Evolutionary conservation across 495 filamentous ascomycete genomes (phyloP).

Genomic region (Clavariopsis aquatica): DNA sequence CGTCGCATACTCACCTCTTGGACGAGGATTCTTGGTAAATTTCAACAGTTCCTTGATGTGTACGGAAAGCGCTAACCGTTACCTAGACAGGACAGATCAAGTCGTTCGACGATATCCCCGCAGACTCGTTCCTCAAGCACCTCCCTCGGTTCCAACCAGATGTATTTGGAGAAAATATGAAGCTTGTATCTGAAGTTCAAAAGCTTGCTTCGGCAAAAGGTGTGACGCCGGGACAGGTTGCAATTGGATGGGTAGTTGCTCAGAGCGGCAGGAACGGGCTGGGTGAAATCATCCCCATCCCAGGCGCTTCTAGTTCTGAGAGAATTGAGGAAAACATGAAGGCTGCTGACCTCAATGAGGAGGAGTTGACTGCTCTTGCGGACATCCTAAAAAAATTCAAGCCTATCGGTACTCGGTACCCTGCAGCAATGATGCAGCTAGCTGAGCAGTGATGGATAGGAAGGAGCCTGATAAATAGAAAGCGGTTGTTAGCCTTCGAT

Average conservation of each 20-base stretch:
- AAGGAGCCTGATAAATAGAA: background rate
- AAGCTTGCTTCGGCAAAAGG: slow-evolving; percentile 69
- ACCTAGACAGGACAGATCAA: slow-evolving; percentile 61
- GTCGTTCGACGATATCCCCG: slow-evolving; percentile 60
- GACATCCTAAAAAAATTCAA: slow-evolving; percentile 41
- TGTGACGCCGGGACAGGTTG: slow-evolving; percentile 73
- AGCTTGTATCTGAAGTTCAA: slow-evolving; percentile 67
- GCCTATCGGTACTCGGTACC: slow-evolving; percentile 44
- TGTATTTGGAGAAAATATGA: slow-evolving; percentile 70
- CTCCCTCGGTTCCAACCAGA: slow-evolving; percentile 69
- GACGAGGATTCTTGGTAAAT: slow-evolving; percentile 47
- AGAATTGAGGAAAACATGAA: slow-evolving; percentile 47
- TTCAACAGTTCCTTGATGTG: background rate
- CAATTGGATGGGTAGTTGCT: slow-evolving; percentile 68
- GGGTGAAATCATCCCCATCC: slow-evolving; percentile 79
- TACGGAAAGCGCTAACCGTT: slow-evolving; percentile 18
- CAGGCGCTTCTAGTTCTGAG: slow-evolving; percentile 59
- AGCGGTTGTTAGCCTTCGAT: background rate
- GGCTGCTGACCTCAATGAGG: slow-evolving; percentile 41
- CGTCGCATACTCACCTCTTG: slow-evolving; percentile 66
- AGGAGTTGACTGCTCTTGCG: slow-evolving; percentile 46
- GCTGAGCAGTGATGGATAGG: background rate
- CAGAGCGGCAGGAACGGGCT: slow-evolving; percentile 60
- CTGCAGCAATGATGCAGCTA: background rate
- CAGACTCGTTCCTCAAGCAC: slow-evolving; percentile 55